phyloP scores from a whole-genome alignment of 208 protist species.

The Leishmania braziliensis region DNA sequence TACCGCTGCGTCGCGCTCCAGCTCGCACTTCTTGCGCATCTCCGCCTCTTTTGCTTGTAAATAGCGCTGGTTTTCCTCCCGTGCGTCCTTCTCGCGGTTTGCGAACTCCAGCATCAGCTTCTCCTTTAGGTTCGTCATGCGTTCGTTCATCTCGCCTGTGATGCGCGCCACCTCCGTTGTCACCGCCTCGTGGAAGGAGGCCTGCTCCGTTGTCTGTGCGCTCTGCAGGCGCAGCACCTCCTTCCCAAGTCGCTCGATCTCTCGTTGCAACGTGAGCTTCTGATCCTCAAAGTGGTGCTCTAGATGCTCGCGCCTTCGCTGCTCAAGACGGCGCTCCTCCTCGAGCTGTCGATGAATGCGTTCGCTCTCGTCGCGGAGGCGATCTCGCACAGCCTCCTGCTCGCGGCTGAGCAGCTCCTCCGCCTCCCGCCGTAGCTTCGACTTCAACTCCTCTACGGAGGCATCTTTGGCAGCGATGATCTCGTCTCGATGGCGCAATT shows the following conservation, averaged over 20 bases:
- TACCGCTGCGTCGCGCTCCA: slow-evolving; percentile 78
- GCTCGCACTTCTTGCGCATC: slow-evolving; percentile 56
- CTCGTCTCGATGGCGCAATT: slow-evolving; percentile 84
- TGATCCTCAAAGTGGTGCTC: slow-evolving; percentile 72
- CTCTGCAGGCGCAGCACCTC: slow-evolving; percentile 66
- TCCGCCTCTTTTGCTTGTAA: slow-evolving; percentile 64
- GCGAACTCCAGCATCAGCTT: slow-evolving; percentile 69
- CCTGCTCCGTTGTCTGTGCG: slow-evolving; percentile 57
- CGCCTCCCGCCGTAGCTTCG: slow-evolving; percentile 64
- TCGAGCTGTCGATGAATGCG: slow-evolving; percentile 67
- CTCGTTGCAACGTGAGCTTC: slow-evolving; percentile 60
- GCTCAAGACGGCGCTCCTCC: slow-evolving; percentile 52
- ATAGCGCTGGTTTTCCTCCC: slow-evolving; percentile 44
- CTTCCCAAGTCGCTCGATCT: slow-evolving; percentile 64
- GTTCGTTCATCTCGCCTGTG: slow-evolving; percentile 62
- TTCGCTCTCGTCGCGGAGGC: slow-evolving; percentile 58
- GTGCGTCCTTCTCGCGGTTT: slow-evolving; percentile 58
- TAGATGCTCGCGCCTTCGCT: slow-evolving; percentile 60
- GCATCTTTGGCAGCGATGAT: slow-evolving; percentile 78
- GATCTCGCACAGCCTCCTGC: slow-evolving; percentile 53
- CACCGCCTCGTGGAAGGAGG: slow-evolving; percentile 75
- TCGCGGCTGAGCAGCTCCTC: slow-evolving; percentile 56
- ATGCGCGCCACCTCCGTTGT: slow-evolving; percentile 64
- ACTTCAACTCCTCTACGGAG: slow-evolving; percentile 67
- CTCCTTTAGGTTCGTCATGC: slow-evolving; percentile 60